A percentile compares a stretch with the other conserved stretches of the same genome.
Conservation (phyloP, 2,329 filamentous ascomycete genomes). For the Aspergillus sp. region DNA sequence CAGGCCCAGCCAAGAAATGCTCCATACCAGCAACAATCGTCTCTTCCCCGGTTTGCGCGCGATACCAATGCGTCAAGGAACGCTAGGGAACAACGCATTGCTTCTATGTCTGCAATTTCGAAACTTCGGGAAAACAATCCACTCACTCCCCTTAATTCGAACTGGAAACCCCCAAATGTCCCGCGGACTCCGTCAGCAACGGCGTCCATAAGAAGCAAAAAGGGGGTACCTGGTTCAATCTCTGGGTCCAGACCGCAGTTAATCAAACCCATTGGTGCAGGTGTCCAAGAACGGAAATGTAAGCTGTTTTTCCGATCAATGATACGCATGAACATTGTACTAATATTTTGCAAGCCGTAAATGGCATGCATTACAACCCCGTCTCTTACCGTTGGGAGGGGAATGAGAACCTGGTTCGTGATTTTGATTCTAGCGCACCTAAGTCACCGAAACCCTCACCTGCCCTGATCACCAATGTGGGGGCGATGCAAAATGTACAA, state of each 20-base stretch:
- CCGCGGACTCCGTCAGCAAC: slow-evolving; percentile 53
- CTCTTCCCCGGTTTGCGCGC: slow-evolving; percentile 63
- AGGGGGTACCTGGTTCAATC: slow-evolving; percentile 34
- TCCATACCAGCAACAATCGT: slow-evolving; percentile 48
- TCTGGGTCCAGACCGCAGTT: slow-evolving; percentile 69
- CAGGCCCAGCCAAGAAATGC: slow-evolving; percentile 58
- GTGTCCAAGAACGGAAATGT: slow-evolving; percentile 77
- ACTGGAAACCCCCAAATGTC: slow-evolving; percentile 59
- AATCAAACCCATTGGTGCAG: slow-evolving; percentile 77
- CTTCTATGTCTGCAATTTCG: slow-evolving; percentile 37
- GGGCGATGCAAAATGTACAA: slow-evolving; percentile 79
- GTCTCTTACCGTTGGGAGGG: slow-evolving; percentile 88
- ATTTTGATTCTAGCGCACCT: slow-evolving; percentile 66
- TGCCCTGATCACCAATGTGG: slow-evolving; percentile 89
- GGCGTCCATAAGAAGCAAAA: slow-evolving; percentile 49
- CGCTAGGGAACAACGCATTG: slow-evolving; percentile 62
- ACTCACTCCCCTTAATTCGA: slow-evolving; percentile 54
- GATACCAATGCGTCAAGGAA: slow-evolving; percentile 67
- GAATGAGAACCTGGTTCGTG: slow-evolving; percentile 78
- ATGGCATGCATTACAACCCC: slow-evolving; percentile 96
- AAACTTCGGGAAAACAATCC: slow-evolving; percentile 45
- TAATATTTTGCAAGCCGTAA: slow-evolving; percentile 61
- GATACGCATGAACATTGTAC: slow-evolving; percentile 6
- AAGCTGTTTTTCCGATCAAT: slow-evolving; percentile 39
- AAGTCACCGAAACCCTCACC: slow-evolving; percentile 46